These are phyloP conservation scores for Lycium barbarum DNA, from an alignment of 257 asterid genomes.

Conservation along the genomic window DNA sequence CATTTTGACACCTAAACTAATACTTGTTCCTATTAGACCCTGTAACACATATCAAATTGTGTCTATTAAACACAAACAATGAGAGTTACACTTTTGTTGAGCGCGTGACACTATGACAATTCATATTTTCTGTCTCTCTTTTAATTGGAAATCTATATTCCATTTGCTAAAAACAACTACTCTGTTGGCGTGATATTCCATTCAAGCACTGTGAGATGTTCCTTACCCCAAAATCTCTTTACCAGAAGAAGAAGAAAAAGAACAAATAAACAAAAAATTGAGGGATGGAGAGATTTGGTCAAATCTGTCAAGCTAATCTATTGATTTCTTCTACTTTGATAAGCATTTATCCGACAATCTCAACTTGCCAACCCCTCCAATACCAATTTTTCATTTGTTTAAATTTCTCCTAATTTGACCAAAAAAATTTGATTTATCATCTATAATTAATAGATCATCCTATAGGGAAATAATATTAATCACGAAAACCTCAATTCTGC, in stretches of 20 bases:
- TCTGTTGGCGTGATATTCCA: not conserved
- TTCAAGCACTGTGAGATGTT: not conserved
- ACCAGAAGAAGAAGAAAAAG: conserved; percentile 9
- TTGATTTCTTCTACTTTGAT: not conserved
- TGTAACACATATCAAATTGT: not conserved
- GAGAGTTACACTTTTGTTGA: not conserved
- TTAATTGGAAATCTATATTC: not conserved
- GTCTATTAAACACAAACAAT: conserved; percentile 1
- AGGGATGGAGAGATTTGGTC: not conserved
- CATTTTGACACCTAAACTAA: not conserved
- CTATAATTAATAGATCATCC: not conserved
- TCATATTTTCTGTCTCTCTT: not conserved
- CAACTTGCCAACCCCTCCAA: not conserved
- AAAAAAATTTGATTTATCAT: not conserved
- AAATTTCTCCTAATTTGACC: not conserved
- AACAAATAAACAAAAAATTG: not conserved
- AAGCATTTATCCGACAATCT: not conserved
- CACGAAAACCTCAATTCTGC: not conserved
- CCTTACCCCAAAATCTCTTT: not conserved
- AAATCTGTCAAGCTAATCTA: not conserved
- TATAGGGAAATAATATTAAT: not conserved
- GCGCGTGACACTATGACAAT: not conserved
- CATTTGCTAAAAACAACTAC: not conserved
- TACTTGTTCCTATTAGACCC: not conserved
- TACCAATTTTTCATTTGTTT: not conserved